phyloP scores from a whole-genome alignment of 345 rosid species.

The Arabis hirsuta region DNA sequence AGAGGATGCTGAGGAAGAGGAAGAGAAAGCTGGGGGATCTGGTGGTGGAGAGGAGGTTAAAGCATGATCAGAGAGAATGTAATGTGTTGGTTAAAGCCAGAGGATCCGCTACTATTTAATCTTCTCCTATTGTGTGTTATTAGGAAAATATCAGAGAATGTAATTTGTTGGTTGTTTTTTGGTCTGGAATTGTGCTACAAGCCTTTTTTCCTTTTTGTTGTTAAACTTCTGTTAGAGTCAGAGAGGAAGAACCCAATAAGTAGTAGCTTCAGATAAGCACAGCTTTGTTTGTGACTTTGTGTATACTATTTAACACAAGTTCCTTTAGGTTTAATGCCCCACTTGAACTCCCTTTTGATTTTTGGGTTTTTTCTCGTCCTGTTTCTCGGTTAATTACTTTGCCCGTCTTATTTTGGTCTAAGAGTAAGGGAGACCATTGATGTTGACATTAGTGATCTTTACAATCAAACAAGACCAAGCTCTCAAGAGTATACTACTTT shows the following conservation, averaged over 20 bases:
- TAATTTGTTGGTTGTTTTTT: constrained; percentile 35
- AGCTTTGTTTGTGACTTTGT: constrained; percentile 26
- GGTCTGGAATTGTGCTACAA: constrained; percentile 19
- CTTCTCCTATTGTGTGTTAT: constrained; percentile 11
- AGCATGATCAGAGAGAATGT: constrained; percentile 45
- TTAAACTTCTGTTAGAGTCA: constrained; percentile 25
- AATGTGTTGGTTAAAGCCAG: constrained; percentile 28
- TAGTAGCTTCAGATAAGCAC: constrained; percentile 22
- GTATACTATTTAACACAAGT: constrained; percentile 40
- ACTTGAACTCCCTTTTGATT: neutral
- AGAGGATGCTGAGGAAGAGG: constrained; percentile 69
- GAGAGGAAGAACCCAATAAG: neutral
- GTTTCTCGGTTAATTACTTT: neutral
- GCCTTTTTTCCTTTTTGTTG: neutral
- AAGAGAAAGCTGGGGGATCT: constrained; percentile 43
- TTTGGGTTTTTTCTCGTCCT: constrained; percentile 3
- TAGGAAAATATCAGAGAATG: constrained; percentile 35
- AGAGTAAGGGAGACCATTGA: neutral
- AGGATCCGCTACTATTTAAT: constrained; percentile 1
- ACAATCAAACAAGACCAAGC: neutral
- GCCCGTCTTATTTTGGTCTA: neutral
- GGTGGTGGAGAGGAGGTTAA: constrained; percentile 51
- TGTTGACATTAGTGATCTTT: neutral
- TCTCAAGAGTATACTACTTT: neutral
- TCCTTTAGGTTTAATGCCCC: constrained; percentile 17